Percentiles rank a stretch among this genome's conserved stretches.
Conservation (phyloP, 345 rosid species). For the Alliaria petiolata region DNA sequence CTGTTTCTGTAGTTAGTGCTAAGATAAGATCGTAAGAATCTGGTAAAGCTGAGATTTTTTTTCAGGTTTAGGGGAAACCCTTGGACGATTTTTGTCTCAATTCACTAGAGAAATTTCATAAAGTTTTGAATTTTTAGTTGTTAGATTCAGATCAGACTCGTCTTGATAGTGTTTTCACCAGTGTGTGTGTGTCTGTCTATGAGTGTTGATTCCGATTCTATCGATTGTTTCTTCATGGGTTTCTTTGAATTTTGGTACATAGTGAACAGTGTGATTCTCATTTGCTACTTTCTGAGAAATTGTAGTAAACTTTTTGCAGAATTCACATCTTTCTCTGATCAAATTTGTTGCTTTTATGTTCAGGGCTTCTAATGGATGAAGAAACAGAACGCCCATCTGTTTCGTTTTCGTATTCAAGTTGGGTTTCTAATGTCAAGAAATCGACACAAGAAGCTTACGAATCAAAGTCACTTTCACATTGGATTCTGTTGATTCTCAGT, state of each 20-base stretch:
- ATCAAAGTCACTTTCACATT: slow-evolving; percentile 65
- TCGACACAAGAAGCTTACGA: slow-evolving; percentile 43
- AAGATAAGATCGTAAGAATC: not conserved
- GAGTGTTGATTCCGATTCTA: not conserved
- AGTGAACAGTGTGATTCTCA: not conserved
- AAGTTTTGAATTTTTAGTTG: slow-evolving; percentile 9
- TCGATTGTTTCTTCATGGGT: too few species aligned
- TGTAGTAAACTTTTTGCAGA: not conserved
- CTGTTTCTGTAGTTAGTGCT: not conserved
- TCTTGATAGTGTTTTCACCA: not conserved
- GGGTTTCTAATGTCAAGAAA: slow-evolving; percentile 30
- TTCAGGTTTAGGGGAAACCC: not conserved
- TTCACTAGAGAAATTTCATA: not conserved
- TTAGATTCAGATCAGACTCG: not conserved
- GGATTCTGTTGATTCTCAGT: slow-evolving; percentile 62
- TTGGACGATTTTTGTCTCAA: not conserved
- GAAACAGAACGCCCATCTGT: slow-evolving; percentile 10
- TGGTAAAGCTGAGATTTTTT: not conserved
- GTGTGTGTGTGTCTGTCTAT: not conserved
- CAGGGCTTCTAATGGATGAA: slow-evolving; percentile 31
- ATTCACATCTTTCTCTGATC: not conserved
- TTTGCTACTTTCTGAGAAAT: not conserved
- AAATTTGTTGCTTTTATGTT: not conserved
- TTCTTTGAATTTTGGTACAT: not conserved
- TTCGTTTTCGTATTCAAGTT: slow-evolving; percentile 30